phyloP scores from a whole-genome alignment of 2,329 filamentous ascomycete species.

The Talaromyces sp. region DNA sequence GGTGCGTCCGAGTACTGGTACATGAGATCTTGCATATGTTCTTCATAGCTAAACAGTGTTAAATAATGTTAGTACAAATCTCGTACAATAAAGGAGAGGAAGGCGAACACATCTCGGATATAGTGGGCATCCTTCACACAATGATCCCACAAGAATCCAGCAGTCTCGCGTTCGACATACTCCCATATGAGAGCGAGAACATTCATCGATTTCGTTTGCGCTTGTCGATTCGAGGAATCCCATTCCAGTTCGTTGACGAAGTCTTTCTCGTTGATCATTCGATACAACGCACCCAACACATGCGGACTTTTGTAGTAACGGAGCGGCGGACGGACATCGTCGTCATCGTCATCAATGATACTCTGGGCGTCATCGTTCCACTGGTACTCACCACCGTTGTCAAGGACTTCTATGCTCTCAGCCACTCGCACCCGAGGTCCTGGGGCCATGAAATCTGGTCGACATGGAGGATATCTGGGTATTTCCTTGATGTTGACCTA shows the following conservation, averaged over 20 bases:
- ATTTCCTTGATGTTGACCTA: constrained; percentile 20
- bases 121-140: constrained; percentile 18
- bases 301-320: constrained; percentile 66
- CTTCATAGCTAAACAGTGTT: constrained; percentile 48
- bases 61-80: neutral
- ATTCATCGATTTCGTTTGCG: neutral
- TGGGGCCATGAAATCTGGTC: constrained; percentile 24
- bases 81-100: neutral
- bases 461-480: constrained; percentile 15
- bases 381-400: constrained; percentile 16
- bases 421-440: constrained; percentile 22
- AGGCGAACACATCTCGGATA: constrained; percentile 24
- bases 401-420: constrained; percentile 18
- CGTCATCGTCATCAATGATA: constrained; percentile 14
- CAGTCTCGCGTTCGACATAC: constrained; percentile 21
- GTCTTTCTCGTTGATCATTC: constrained; percentile 70
- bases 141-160: constrained; percentile 26
- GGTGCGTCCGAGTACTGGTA: constrained; percentile 43
- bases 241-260: constrained; percentile 21
- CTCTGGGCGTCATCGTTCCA: constrained; percentile 31
- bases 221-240: neutral
- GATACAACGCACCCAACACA: constrained; percentile 66
- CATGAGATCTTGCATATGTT: constrained; percentile 27
- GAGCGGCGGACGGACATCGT: constrained; percentile 31
- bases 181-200: constrained; percentile 8